phyloP scores from a whole-genome alignment of 2,329 filamentous ascomycete genomes.

The Metarhizium rileyi region DNA sequence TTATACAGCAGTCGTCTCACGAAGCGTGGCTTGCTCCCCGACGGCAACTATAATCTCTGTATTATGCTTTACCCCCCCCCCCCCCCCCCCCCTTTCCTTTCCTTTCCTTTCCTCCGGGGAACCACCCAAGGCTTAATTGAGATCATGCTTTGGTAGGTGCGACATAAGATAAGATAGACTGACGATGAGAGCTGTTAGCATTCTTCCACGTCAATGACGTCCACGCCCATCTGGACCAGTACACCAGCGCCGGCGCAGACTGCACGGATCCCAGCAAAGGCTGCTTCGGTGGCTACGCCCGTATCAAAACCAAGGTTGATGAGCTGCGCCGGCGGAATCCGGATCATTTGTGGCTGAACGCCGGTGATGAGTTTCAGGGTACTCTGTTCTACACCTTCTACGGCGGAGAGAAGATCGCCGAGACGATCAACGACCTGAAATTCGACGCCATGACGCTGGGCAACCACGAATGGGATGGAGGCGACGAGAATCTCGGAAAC shows the following conservation, averaged over 20 bases:
- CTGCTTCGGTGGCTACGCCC: slow-evolving; percentile 55
- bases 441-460: slow-evolving; percentile 60
- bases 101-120: no score
- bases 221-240: slow-evolving; percentile 57
- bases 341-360: slow-evolving; percentile 55
- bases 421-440: slow-evolving; percentile 54
- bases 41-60: slow-evolving; percentile 8
- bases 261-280: slow-evolving; percentile 46
- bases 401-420: slow-evolving; percentile 57
- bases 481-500: slow-evolving; percentile 50
- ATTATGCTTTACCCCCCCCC: no score
- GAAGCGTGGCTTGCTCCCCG: slow-evolving; percentile 5
- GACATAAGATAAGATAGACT: neutral
- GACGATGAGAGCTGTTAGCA: slow-evolving; percentile 21
- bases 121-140: no score
- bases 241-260: slow-evolving; percentile 49
- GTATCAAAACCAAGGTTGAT: slow-evolving; percentile 51
- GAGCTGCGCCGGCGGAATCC: slow-evolving; percentile 45
- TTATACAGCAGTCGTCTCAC: slow-evolving; percentile 6
- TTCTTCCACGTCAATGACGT: slow-evolving; percentile 65
- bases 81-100: no score
- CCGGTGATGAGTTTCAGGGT: slow-evolving; percentile 61
- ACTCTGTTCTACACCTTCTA: slow-evolving; percentile 60
- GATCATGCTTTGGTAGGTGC: neutral
- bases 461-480: slow-evolving; percentile 58